Evolutionary conservation across 495 filamentous ascomycete genomes (phyloP), one percentile per base, ranked within the genome.

Genomic region (Daldinia loculata): DNA sequence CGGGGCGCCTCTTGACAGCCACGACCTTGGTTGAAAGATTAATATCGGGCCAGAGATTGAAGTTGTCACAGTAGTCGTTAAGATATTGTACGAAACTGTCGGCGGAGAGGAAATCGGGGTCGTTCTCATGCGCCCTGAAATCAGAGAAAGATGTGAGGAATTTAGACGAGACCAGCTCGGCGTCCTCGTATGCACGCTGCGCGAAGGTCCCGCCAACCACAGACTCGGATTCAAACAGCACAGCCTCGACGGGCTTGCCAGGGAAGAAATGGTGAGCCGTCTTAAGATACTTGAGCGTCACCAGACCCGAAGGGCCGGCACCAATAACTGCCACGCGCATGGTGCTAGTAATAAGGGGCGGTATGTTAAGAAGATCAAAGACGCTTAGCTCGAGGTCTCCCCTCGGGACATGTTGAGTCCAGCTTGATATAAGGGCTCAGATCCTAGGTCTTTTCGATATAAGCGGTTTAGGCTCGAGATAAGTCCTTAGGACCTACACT

Each of bases 101-200:
- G 17, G 76, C 67, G 1, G 71, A 69, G n/a, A 81, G 61, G 63
- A 82, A 83, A 56, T 83, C 80, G 3, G 77, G 69, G 55, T 77
- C 75, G 9, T 72, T 45, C 1, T 72, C 39, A 9, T 45, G 36
- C 26, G 68, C 61, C 30, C 81, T 72, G 45, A 78, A 83, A 69
- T 82, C 81, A 6, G 80, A 82, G 58, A 82, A 83, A 39, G 77
- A 62, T 0, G 80, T 82, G 19, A 83, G 79, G 26, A 81, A 73
- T 51, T 76, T 77, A 22, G 80, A 82, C 3, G 79, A 82, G 48
- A 82, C 79, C 29, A 83, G 75, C 80, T 64, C 61, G 29, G 51
- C 61, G 26, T 64, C 61, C 61, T 56, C 61, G 24, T 64, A 64
- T 24, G 61, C 29, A 32, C 61, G 61, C 15, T 74, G 63, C 19